phyloP scores from a whole-genome alignment of 345 rosid species.

The Linum lewisii region DNA sequence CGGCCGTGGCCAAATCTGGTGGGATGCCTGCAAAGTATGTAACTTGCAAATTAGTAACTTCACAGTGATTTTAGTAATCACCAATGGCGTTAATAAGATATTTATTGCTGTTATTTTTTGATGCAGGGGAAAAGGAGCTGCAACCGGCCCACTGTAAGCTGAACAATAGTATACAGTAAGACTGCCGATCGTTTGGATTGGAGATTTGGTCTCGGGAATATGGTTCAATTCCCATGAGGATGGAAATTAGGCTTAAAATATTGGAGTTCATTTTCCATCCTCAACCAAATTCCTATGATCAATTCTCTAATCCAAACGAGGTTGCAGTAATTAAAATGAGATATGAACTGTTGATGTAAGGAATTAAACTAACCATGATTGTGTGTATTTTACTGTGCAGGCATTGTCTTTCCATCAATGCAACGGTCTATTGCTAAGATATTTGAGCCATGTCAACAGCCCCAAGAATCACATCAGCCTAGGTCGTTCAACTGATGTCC shows the following conservation, averaged over 20 bases:
- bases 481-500: not conserved
- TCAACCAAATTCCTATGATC: too few species aligned
- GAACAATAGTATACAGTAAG: too few species aligned
- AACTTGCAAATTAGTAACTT: too few species aligned
- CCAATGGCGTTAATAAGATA: not conserved
- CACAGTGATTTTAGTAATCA: not conserved
- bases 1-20: conserved; percentile 31
- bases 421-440: conserved; percentile 17
- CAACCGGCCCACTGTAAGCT: not conserved
- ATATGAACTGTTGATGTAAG: too few species aligned
- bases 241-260: too few species aligned
- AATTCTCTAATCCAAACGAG: too few species aligned
- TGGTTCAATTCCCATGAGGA: too few species aligned
- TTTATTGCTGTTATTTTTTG: not conserved
- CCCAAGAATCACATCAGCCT: conserved; percentile 23
- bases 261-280: too few species aligned
- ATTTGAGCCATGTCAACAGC: conserved; percentile 21
- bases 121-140: conserved; percentile 15
- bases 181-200: too few species aligned
- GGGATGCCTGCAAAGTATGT: conserved; percentile 10
- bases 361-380: too few species aligned
- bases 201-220: too few species aligned
- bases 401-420: conserved; percentile 18
- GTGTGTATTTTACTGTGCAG: conserved; percentile 9
- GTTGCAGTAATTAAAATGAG: too few species aligned